Conservation (phyloP, 2,329 filamentous ascomycete genomes). For the Karstenula rhodostoma region DNA sequence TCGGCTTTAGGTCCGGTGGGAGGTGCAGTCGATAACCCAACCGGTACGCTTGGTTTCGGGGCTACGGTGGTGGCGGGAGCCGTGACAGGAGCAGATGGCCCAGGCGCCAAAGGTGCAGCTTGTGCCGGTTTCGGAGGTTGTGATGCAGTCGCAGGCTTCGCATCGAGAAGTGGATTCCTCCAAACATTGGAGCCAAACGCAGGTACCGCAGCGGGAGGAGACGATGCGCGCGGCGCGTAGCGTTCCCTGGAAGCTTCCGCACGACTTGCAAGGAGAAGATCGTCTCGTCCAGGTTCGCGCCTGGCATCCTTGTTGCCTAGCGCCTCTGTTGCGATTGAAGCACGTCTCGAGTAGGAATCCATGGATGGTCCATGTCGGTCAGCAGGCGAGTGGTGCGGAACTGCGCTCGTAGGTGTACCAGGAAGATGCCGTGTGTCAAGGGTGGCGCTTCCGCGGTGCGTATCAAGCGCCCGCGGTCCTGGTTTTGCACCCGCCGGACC, state of each 20-base stretch:
- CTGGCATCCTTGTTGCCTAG: constrained; percentile 41
- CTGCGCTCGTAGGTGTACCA: constrained; percentile 43
- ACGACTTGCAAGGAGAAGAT: constrained; percentile 55
- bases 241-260: constrained; percentile 56
- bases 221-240: constrained; percentile 58
- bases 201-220: constrained; percentile 64
- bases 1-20: constrained; percentile 54
- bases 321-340: constrained; percentile 47
- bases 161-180: constrained; percentile 50
- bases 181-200: constrained; percentile 61
- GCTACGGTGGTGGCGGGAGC: constrained; percentile 34
- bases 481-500: constrained; percentile 44
- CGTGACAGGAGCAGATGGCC: constrained; percentile 30
- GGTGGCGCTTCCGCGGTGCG: constrained; percentile 38
- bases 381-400: constrained; percentile 43
- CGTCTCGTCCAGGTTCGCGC: constrained; percentile 54
- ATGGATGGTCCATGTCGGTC: constrained; percentile 42
- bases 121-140: constrained; percentile 41
- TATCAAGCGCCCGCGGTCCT: constrained; percentile 38
- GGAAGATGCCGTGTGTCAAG: constrained; percentile 43
- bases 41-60: constrained; percentile 48
- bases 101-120: constrained; percentile 26
- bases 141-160: constrained; percentile 35
- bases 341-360: constrained; percentile 47
- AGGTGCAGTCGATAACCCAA: constrained; percentile 43